phyloP scores from a whole-genome alignment of 345 rosid species.

The sweet orange (Citrus sinensis) region DNA sequence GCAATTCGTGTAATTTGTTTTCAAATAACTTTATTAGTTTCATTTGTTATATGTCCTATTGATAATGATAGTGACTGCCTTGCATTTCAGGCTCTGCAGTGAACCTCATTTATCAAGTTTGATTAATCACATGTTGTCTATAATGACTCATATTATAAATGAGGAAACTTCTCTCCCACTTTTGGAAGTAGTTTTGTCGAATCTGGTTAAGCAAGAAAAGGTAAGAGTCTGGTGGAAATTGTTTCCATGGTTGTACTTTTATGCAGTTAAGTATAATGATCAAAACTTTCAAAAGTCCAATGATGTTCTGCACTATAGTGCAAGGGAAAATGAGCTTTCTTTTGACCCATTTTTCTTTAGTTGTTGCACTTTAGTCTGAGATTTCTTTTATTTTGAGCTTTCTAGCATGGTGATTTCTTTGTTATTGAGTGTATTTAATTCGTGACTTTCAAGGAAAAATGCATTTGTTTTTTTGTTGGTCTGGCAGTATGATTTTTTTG shows the following conservation, averaged over 20 bases:
- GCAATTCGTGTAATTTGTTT: not conserved
- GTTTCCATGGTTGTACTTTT: slow-evolving; percentile 3
- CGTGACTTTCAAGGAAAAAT: not conserved
- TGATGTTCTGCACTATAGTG: not conserved
- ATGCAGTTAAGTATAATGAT: not conserved
- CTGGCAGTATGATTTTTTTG: not conserved
- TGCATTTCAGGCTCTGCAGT: slow-evolving; percentile 36
- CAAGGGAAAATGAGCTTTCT: not conserved
- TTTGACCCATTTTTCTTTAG: not conserved
- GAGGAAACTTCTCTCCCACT: slow-evolving; percentile 69
- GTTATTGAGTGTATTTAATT: not conserved
- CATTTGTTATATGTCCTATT: not conserved
- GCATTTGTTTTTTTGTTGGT: not conserved
- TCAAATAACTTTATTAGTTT: not conserved
- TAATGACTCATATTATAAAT: slow-evolving; percentile 55
- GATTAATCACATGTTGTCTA: slow-evolving; percentile 54
- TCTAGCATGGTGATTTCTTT: not conserved
- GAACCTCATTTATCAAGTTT: slow-evolving; percentile 55
- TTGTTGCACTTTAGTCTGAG: not conserved
- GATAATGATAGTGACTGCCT: not conserved
- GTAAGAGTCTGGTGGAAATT: slow-evolving; percentile 31
- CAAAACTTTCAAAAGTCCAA: not conserved
- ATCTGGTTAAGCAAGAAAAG: slow-evolving; percentile 69
- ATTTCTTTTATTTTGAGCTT: not conserved
- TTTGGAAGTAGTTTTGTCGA: slow-evolving; percentile 53